These are phyloP conservation scores for Artemisia argyi DNA, from an alignment of 129 eudicot species.

Conservation along the genomic window DNA sequence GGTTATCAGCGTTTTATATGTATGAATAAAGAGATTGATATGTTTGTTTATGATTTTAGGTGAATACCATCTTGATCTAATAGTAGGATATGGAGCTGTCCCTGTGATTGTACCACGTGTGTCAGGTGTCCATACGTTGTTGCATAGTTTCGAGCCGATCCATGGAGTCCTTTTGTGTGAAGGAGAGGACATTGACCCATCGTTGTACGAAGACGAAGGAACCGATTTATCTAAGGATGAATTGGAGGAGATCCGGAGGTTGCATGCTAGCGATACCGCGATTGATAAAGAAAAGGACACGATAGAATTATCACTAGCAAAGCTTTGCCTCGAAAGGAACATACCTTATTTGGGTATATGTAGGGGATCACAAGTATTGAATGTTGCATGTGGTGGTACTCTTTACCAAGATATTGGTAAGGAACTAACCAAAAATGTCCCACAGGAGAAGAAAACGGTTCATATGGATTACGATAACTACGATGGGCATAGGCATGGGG, in stretches of 20 bases:
- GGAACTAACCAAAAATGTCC: constrained; percentile 40
- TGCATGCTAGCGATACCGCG: constrained; percentile 78
- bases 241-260: constrained; percentile 56
- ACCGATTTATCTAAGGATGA: constrained; percentile 55
- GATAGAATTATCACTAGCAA: constrained; percentile 73
- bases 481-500: constrained; percentile 84
- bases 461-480: constrained; percentile 87
- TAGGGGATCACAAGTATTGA: constrained; percentile 85
- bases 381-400: constrained; percentile 94
- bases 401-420: constrained; percentile 81
- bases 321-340: constrained; percentile 83
- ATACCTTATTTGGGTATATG: constrained; percentile 91
- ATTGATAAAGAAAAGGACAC: constrained; percentile 90
- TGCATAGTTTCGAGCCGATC: constrained; percentile 91
- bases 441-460: constrained; percentile 41
- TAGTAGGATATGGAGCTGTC: constrained; percentile 88
- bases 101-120: constrained; percentile 94
- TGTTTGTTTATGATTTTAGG: constrained; percentile 32
- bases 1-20: too few species aligned
- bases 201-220: constrained; percentile 52
- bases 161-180: constrained; percentile 97
- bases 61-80: constrained; percentile 91
- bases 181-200: constrained; percentile 96
- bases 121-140: constrained; percentile 64
- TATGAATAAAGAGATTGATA: neutral